These are phyloP conservation scores for Fusarium guadeloupense DNA, from an alignment of 2,329 filamentous ascomycete species.

Conservation along the genomic window DNA sequence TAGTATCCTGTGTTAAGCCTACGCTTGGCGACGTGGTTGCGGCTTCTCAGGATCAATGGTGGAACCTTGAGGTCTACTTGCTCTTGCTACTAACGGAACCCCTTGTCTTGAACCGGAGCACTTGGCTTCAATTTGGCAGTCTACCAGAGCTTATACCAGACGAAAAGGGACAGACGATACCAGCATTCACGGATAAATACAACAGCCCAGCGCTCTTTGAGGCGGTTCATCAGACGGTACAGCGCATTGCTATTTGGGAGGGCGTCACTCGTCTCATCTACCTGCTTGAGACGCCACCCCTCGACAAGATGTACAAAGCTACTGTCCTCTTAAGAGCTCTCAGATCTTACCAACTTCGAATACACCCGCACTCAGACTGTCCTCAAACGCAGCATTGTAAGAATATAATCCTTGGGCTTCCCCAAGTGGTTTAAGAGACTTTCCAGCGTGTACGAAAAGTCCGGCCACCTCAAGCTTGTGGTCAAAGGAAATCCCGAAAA, in stretches of 20 bases:
- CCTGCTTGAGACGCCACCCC: slow-evolving; percentile 38
- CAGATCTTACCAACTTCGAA: slow-evolving; percentile 56
- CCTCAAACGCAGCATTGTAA: slow-evolving; percentile 54
- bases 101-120: too few species aligned
- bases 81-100: slow-evolving; percentile 47
- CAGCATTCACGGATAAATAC: slow-evolving; percentile 52
- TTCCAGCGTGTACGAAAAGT: slow-evolving; percentile 48
- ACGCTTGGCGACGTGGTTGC: slow-evolving; percentile 45
- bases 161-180: slow-evolving; percentile 53
- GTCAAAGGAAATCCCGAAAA: slow-evolving; percentile 55
- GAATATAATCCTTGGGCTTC: too few species aligned
- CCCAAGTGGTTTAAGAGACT: slow-evolving; percentile 55
- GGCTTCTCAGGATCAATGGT: slow-evolving; percentile 48
- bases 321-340: slow-evolving; percentile 57
- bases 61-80: slow-evolving; percentile 48
- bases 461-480: slow-evolving; percentile 48
- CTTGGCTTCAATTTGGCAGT: too few species aligned
- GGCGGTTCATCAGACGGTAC: slow-evolving; percentile 49
- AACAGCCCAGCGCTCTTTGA: slow-evolving; percentile 56
- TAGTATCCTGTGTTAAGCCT: slow-evolving; percentile 44
- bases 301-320: slow-evolving; percentile 45
- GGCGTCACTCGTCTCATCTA: slow-evolving; percentile 52
- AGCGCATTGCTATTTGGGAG: slow-evolving; percentile 51
- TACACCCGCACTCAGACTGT: slow-evolving; percentile 50
- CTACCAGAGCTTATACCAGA: slow-evolving; percentile 57